Evolutionary conservation across 352 stramenopile genomes (phyloP).

Genomic region (Phytopythium mirpurense): DNA sequence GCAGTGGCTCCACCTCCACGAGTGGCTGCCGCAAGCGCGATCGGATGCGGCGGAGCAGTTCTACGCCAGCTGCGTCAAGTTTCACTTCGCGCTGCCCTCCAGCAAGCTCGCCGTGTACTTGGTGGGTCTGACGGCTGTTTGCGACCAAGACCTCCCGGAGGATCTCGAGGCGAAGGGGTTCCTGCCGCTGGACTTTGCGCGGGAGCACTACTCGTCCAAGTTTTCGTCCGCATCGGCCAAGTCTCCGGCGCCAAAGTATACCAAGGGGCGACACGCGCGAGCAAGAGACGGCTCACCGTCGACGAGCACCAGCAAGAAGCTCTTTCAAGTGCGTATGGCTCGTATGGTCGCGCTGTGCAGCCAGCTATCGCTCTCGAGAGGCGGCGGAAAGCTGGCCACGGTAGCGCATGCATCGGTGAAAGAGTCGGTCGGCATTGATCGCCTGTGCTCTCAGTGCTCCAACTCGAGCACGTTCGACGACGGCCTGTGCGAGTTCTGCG

Average conservation of each 20-base stretch:
- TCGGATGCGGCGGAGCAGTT: constrained; percentile 8
- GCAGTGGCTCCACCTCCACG: constrained; percentile 35
- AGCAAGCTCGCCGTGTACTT: constrained; percentile 11
- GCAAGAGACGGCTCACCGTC: background rate
- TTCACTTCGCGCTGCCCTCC: constrained; percentile 10
- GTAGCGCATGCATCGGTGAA: too few species aligned
- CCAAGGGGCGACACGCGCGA: background rate
- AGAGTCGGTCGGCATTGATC: background rate
- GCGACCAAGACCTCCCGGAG: constrained; percentile 20
- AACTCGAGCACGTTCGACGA: constrained; percentile 29
- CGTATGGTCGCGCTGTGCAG: background rate
- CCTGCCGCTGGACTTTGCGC: constrained; percentile 16
- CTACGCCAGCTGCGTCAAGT: constrained; percentile 4
- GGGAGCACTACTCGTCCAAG: background rate
- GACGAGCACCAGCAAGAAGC: background rate
- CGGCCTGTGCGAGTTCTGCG: constrained; percentile 33
- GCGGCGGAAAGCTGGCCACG: background rate
- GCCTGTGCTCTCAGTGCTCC: constrained; percentile 26
- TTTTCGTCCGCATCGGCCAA: background rate
- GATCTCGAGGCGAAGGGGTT: constrained; percentile 38
- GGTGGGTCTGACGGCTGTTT: background rate
- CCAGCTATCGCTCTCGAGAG: background rate
- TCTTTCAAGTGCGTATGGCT: constrained; percentile 3
- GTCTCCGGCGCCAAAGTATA: background rate
- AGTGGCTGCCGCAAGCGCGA: constrained; percentile 13